A percentile compares a stretch with the other conserved stretches of the same genome.
Conservation (phyloP, 2,329 filamentous ascomycete species). For the Nemania sp. region DNA sequence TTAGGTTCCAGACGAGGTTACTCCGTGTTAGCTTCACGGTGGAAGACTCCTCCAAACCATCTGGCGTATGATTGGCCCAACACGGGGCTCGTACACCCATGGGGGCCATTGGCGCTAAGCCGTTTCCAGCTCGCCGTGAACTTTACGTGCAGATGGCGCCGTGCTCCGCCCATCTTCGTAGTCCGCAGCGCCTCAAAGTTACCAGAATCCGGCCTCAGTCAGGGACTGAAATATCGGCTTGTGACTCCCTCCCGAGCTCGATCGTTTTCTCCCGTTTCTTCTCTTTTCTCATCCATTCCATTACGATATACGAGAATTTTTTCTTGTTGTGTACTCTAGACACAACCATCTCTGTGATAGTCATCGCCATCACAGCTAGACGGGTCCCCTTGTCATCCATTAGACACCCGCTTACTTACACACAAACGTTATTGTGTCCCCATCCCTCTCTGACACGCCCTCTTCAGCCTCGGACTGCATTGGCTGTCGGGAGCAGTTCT, state of each 20-base stretch:
- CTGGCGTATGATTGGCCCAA: slow-evolving; percentile 23
- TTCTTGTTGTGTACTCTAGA: slow-evolving; percentile 14
- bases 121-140: slow-evolving; percentile 27
- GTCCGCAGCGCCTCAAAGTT: slow-evolving; percentile 31
- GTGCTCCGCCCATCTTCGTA: slow-evolving; percentile 31
- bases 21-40: neutral
- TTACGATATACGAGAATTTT: slow-evolving; percentile 19
- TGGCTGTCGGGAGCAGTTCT: slow-evolving; percentile 4
- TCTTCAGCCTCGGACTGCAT: neutral
- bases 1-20: slow-evolving; percentile 16
- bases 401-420: slow-evolving; percentile 4
- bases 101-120: slow-evolving; percentile 12
- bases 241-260: slow-evolving; percentile 39
- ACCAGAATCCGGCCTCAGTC: slow-evolving; percentile 28
- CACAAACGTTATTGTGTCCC: neutral
- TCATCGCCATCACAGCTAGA: slow-evolving; percentile 7
- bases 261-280: slow-evolving; percentile 29
- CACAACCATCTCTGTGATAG: slow-evolving; percentile 7
- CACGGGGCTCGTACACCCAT: neutral
- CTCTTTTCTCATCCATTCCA: slow-evolving; percentile 18
- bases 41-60: neutral
- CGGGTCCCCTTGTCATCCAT: slow-evolving; percentile 3
- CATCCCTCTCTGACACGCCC: neutral
- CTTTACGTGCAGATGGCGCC: slow-evolving; percentile 26
- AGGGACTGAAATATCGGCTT: slow-evolving; percentile 40